Evolutionary conservation across 345 rosid species (phyloP), one percentile per base, ranked within the genome.

Genomic region (Ceriops tagal): DNA sequence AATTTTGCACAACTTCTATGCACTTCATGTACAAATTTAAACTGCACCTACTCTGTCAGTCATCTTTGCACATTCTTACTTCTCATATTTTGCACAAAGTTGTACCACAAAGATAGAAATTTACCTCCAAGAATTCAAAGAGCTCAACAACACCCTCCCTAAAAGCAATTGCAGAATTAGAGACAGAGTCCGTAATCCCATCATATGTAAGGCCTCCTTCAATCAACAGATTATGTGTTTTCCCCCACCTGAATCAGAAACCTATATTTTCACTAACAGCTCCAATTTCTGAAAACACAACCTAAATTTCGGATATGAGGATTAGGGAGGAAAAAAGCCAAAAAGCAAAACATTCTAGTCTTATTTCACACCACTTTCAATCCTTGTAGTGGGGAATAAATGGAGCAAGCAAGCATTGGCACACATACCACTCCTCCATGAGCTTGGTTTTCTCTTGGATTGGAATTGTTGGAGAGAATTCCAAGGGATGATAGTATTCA

Each of bases 161-260:
- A 77, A 92, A 92, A 64, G 90, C 84, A 77, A 90, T 89, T 31
- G 71, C 78, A 7, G 96, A 77, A 75, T 65, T 75, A 16, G 83
- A 70, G 32, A 92, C 98, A 20, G 96, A 92, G n/a, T 76, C 64
- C 71, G 73, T 83, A 69, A 92, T 89, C 52, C 87, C 89, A 73
- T 90, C 90, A 72, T 80, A 86, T 11, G 92, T 86, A 30, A 90
- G 89, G 52, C 98, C 98, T 72, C 98, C 98, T 77, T 88, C 92
- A 73, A 90, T 79, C 8, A 92, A 90, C 80, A 92, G 90, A 78
- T 58, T 81, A 82, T 92, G 98, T 49, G 96, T 82, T 81, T 86
- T 88, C 30, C 79, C 85, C 98, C 98, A 90, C 96, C 98, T 92
- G 72, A 67, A 68, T 61, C 31, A 35, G 59, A 56, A 56, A 3